These are phyloP conservation scores for Phaeodactylum tricornutum DNA, from an alignment of 108 stramenopile genomes.

Conservation along the genomic window DNA sequence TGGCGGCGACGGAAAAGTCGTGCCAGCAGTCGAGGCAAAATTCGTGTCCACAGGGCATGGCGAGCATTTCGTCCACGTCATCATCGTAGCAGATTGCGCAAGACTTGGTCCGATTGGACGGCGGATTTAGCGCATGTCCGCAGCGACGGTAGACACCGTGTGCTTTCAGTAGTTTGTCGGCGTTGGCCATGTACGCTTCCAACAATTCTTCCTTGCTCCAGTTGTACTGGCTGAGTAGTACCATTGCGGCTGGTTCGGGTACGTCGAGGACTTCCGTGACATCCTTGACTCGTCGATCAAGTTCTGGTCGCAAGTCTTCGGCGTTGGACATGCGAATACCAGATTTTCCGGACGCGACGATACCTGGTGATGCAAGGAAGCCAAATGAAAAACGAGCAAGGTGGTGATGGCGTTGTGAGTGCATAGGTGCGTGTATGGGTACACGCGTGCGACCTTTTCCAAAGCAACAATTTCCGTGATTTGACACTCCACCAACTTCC, in stretches of 20 bases:
- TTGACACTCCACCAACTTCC: too few relatives aligned
- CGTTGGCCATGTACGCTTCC: conserved; percentile 67
- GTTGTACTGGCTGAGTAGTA: conserved; percentile 78
- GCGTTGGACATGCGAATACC: conserved; percentile 65
- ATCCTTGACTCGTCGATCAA: conserved; percentile 56
- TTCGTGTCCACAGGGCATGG: conserved; percentile 91
- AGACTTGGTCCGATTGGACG: too few relatives aligned
- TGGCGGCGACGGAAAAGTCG: conserved; percentile 76
- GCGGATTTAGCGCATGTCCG: conserved; percentile 3
- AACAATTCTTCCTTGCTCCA: conserved; percentile 91
- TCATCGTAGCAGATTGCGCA: conserved; percentile 90
- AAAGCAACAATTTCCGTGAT: too few relatives aligned
- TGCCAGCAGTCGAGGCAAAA: conserved; percentile 94
- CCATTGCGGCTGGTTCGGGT: conserved; percentile 62
- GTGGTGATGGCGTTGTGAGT: too few relatives aligned
- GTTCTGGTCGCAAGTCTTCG: conserved; percentile 55
- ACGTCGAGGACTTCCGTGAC: conserved; percentile 78
- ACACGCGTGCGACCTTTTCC: too few relatives aligned
- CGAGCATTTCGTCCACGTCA: conserved; percentile 38
- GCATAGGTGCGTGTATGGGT: too few relatives aligned
- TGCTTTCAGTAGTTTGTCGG: conserved; percentile 51
- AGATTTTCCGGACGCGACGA: too few relatives aligned
- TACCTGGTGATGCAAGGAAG: too few relatives aligned
- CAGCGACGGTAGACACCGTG: conserved; percentile 63
- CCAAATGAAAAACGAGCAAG: too few relatives aligned